Percentiles rank a stretch among this genome's conserved stretches.
Conservation (phyloP, 208 protist species). For the Strigomonas culicis region DNA sequence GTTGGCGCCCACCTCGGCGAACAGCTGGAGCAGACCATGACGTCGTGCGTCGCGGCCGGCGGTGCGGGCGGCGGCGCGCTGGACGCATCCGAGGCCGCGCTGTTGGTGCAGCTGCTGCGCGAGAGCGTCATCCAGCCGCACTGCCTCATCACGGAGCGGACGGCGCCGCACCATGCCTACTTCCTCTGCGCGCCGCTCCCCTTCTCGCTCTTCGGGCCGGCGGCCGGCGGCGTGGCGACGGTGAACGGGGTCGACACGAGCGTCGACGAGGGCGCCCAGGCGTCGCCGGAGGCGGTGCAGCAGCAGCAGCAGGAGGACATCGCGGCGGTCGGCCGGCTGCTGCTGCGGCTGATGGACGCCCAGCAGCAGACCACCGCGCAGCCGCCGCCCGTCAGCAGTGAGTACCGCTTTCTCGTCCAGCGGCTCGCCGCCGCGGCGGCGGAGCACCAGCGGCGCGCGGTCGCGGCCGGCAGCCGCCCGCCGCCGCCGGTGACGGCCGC, state of each 20-base stretch:
- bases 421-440: slow-evolving; percentile 15
- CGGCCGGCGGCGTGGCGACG: background rate
- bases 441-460: background rate
- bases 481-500: background rate
- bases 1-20: slow-evolving; percentile 23
- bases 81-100: background rate
- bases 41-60: too few species aligned
- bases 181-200: background rate
- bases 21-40: slow-evolving; percentile 26
- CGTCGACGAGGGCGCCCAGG: background rate
- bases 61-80: too few species aligned
- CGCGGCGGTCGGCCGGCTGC: slow-evolving; percentile 37
- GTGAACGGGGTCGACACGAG: background rate
- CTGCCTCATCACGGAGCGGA: background rate
- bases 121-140: slow-evolving; percentile 3
- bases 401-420: slow-evolving; percentile 30
- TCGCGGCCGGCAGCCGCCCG: background rate
- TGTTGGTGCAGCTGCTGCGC: background rate
- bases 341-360: slow-evolving; percentile 36
- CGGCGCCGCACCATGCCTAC: background rate
- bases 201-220: background rate
- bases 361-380: slow-evolving; percentile 4
- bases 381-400: slow-evolving; percentile 11
- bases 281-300: slow-evolving; percentile 18
- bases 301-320: slow-evolving; percentile 35